These are phyloP conservation scores for Xanthoconium separans DNA, from an alignment of 1,284 basidiomycete species.

Conservation along the genomic window DNA sequence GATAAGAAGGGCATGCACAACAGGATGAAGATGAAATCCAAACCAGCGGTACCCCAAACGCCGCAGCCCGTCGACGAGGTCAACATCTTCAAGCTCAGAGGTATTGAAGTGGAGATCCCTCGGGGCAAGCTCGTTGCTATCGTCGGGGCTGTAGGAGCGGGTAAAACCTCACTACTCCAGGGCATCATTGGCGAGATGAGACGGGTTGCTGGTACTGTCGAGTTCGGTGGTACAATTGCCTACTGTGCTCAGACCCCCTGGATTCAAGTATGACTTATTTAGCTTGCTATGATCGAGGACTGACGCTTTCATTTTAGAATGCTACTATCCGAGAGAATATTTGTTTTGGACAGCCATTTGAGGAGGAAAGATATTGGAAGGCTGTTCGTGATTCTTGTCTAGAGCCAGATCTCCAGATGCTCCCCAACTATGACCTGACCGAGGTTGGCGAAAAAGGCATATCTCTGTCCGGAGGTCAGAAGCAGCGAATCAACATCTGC, in stretches of 20 bases:
- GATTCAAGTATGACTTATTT: constrained; percentile 62
- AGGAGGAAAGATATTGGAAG: constrained; percentile 63
- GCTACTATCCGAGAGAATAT: constrained; percentile 81
- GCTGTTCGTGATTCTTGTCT: constrained; percentile 62
- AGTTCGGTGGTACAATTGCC: constrained; percentile 71
- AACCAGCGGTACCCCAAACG: neutral
- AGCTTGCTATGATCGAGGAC: neutral
- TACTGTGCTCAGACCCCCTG: constrained; percentile 88
- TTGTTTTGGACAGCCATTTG: constrained; percentile 65
- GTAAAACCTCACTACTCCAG: constrained; percentile 75
- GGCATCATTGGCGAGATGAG: constrained; percentile 84
- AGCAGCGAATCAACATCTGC: constrained; percentile 75
- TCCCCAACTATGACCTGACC: constrained; percentile 74
- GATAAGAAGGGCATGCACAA: constrained; percentile 1
- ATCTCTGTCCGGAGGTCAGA: constrained; percentile 80
- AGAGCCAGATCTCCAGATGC: constrained; percentile 61
- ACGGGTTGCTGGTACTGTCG: constrained; percentile 56
- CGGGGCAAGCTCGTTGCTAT: constrained; percentile 76
- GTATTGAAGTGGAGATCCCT: constrained; percentile 66
- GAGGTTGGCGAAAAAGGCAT: constrained; percentile 95
- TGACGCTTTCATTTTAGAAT: constrained; percentile 42
- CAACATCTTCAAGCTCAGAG: constrained; percentile 32
- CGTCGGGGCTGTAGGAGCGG: constrained; percentile 66
- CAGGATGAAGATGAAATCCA: constrained; percentile 2
- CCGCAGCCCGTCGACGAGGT: constrained; percentile 5